Evolutionary conservation across 768 basidiomycete genomes (phyloP), one percentile per base, ranked within the genome.

Genomic region (Leccinum rimulosum): DNA sequence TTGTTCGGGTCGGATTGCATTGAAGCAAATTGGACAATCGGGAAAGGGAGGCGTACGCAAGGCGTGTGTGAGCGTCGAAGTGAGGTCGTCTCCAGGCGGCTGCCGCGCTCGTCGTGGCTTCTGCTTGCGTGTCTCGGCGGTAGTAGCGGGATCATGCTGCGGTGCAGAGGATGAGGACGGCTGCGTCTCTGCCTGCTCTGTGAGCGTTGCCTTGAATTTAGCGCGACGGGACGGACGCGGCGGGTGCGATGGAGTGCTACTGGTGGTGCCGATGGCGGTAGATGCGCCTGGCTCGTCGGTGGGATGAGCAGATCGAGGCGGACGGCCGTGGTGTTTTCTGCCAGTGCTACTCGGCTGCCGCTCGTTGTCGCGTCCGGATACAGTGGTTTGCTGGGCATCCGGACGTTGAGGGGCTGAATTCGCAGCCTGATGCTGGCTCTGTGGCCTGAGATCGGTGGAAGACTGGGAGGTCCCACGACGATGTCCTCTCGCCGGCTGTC

Each of bases 11-110:
- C 85, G 82, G 45, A 98, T 86, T 0, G 86, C 62, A 35, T 82
- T 84, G 73, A 95, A 95, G 70, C 96, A 98, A 64, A 88, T 95
- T 19, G 85, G 77, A 64, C 91, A 93, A 67, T 93, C 91, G 1
- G 84, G 81, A 61, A 84, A 90, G 3, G 93, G 91, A 1, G 87
- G 82, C 0, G 82, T 83, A 61, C 84, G 82, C 30, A 95, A 78
- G 6, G 81, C 80, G 27, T 81, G 81, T 17, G 81, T 89, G 56
- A 94, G 83, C 3, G 79, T 82, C 5, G 90, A 91, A 0, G 91
- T 90, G 36, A 94, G 82, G 68, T 91, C 91, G 61, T 88, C 85
- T 4, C 77, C 70, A 1, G 52, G 56, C 2, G 60, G 63, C n/a
- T 60, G 67, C 9, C 60, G 61, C 1, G 58, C 6, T 17, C 52